Evolutionary conservation across 306 rosid genomes (phyloP).

Genomic region (cucumber (Cucumis sativus)): DNA sequence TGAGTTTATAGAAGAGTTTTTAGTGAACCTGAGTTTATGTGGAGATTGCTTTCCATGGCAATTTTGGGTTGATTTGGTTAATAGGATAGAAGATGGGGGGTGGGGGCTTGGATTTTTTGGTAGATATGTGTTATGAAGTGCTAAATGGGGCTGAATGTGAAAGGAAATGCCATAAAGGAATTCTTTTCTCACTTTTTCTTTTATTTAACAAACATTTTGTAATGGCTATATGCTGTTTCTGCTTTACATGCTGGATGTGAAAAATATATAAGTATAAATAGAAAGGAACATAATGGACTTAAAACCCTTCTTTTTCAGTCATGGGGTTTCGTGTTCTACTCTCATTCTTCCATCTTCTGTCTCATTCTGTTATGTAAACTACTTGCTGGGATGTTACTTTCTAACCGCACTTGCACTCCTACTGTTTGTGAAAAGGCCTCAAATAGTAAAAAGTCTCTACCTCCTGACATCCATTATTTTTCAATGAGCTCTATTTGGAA

Average conservation of each 20-base stretch:
- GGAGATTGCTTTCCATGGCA: background rate
- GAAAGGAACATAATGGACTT: conserved; percentile 19
- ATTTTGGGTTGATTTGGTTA: background rate
- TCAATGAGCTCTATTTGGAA: background rate
- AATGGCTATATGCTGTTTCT: conserved; percentile 34
- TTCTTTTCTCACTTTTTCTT: background rate
- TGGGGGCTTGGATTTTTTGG: background rate
- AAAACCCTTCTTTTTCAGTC: conserved; percentile 14
- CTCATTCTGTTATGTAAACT: background rate
- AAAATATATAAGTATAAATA: conserved; percentile 15
- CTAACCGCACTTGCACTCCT: conserved; percentile 1
- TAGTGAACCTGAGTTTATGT: background rate
- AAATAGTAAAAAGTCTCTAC: background rate
- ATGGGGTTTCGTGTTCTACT: conserved; percentile 41
- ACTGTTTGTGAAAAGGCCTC: conserved; percentile 1
- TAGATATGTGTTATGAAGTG: background rate
- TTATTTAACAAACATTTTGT: background rate
- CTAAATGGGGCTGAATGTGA: conserved; percentile 1
- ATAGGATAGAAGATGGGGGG: background rate
- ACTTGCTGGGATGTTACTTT: conserved; percentile 6
- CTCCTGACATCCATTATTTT: background rate
- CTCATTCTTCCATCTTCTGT: conserved; percentile 25
- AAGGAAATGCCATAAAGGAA: background rate
- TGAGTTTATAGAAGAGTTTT: background rate
- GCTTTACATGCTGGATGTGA: conserved; percentile 52